Evolutionary conservation across 139 green algal species (phyloP), one percentile per base, ranked within the genome.

Genomic region (Dunaliella sp.): DNA sequence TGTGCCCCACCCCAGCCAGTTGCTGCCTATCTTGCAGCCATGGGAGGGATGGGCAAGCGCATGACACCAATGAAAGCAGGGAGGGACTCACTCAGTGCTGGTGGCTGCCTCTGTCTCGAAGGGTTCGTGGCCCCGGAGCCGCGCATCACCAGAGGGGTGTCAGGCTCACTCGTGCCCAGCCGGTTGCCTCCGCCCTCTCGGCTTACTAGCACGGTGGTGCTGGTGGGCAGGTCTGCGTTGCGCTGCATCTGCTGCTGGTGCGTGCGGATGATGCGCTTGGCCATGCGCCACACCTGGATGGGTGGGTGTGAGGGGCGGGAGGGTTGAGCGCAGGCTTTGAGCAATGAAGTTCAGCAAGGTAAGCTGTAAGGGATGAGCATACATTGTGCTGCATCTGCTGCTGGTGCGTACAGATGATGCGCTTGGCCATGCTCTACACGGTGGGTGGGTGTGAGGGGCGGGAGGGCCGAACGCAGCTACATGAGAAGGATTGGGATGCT

Each of bases 251-350:
- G 35, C 16, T 83, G 78, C 78, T 86, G 33, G 16, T 84, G 80
- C 81, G 78, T 80, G 58, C 28, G 31, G 86, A 91, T 88, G 86
- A 94, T 92, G 87, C 89, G 86, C 24, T 83, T 77, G n/a, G 89
- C 89, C 89, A 93, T 90, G 34, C 33, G 59, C 90, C 93, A 93
- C 81, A 97, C 88, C 84, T 94, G n/a, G n/a, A n/a, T n/a, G n/a
- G n/a, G n/a, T n/a, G n/a, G n/a, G n/a, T n/a, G n/a, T n/a, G n/a
- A n/a, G n/a, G n/a, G n/a, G n/a, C n/a, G n/a, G n/a, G n/a, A n/a
- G n/a, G n/a, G n/a, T n/a, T n/a, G n/a, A n/a, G n/a, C n/a, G n/a
- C n/a, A n/a, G n/a, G n/a, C n/a, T n/a, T n/a, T n/a, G n/a, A n/a
- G n/a, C n/a, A n/a, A n/a, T n/a, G n/a, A n/a, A n/a, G n/a, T n/a